A percentile compares a stretch with the other conserved stretches of the same genome.
These are phyloP conservation scores for Trichoderma sp. DNA, from an alignment of 2,329 filamentous ascomycete species.

Conservation along the genomic window DNA sequence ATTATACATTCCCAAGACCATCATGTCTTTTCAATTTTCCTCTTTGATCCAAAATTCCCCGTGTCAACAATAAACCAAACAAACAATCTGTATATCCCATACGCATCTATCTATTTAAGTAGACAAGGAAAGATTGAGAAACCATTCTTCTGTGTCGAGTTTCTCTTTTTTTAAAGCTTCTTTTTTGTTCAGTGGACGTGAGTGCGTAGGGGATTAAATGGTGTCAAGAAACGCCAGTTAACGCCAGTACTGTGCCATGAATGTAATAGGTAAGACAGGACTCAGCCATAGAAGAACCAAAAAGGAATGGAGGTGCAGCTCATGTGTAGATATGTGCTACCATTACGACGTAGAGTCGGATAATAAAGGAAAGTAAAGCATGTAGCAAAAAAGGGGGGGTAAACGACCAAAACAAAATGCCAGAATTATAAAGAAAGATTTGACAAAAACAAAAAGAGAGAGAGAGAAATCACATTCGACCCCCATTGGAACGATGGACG, in stretches of 20 bases:
- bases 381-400: neutral
- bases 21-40: neutral
- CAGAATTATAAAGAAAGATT: neutral
- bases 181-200: neutral
- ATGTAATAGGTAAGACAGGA: neutral
- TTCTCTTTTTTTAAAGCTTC: neutral
- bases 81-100: constrained; percentile 14
- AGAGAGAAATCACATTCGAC: constrained; percentile 23
- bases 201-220: neutral
- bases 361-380: neutral
- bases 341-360: neutral
- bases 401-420: neutral
- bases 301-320: neutral
- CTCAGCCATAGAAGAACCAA: neutral
- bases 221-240: constrained; percentile 5
- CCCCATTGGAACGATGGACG: constrained; percentile 49
- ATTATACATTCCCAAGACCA: constrained; percentile 17
- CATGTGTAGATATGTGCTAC: neutral
- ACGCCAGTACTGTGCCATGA: neutral
- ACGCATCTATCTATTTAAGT: neutral
- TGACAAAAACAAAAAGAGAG: neutral
- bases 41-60: neutral
- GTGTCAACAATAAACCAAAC: neutral
- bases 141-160: neutral
- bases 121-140: neutral